phyloP scores from a whole-genome alignment of 2,329 filamentous ascomycete genomes.

The Sporothrix protearum region DNA sequence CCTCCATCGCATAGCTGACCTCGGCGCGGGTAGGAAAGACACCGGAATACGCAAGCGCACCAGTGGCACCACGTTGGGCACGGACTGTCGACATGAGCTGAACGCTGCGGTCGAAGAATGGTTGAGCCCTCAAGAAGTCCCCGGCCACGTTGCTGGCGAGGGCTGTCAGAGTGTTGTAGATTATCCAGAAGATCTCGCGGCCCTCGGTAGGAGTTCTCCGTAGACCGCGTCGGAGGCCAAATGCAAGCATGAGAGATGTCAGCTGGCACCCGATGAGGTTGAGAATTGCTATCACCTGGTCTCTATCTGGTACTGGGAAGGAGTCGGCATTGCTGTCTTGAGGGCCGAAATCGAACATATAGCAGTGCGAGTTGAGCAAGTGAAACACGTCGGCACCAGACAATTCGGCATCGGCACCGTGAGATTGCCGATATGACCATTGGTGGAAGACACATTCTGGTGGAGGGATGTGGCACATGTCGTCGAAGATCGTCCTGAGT shows the following conservation, averaged over 20 bases:
- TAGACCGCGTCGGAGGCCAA: background rate
- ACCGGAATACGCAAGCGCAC: background rate
- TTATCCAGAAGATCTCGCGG: background rate
- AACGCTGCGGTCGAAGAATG: conserved; percentile 13
- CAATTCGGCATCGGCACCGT: background rate
- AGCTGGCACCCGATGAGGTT: conserved; percentile 4
- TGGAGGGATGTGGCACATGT: conserved; percentile 12
- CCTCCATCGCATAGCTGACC: conserved; percentile 8
- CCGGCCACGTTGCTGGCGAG: background rate
- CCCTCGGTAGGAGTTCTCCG: background rate
- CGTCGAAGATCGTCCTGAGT: background rate
- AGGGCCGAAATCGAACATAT: conserved; percentile 1
- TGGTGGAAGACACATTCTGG: conserved; percentile 10
- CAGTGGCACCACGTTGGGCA: background rate
- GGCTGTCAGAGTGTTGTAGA: background rate
- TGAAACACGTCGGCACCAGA: conserved; percentile 17
- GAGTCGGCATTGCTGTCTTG: background rate
- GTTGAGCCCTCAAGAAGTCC: background rate
- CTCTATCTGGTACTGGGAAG: background rate
- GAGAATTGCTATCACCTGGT: background rate
- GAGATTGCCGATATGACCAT: background rate
- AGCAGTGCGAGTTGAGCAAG: background rate
- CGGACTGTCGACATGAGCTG: conserved; percentile 6
- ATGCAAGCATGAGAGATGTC: conserved; percentile 15
- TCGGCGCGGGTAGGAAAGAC: conserved; percentile 13